phyloP scores from a whole-genome alignment of 2,329 filamentous ascomycete species.

The Colletotrichum falcatum region DNA sequence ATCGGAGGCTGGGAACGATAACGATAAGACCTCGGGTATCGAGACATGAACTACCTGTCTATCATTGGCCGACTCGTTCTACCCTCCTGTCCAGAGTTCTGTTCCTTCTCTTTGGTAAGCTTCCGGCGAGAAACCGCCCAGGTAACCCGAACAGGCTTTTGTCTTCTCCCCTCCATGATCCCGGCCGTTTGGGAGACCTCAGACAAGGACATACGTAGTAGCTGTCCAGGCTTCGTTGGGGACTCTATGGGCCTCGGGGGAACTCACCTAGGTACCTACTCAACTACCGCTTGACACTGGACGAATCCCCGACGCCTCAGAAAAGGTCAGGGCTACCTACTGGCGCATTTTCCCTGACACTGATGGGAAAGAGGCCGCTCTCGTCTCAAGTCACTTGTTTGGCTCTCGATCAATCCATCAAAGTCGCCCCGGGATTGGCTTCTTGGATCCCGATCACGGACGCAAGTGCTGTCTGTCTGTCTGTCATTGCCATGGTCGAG shows the following conservation, averaged over 20 bases:
- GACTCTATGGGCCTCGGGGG: background rate
- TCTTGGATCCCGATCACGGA: background rate
- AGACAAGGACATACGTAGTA: background rate
- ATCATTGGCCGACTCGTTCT: background rate
- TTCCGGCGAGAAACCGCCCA: conserved; percentile 2
- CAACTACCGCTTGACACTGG: background rate
- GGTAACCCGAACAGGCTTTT: conserved; percentile 21
- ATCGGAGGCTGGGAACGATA: background rate
- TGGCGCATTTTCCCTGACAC: background rate
- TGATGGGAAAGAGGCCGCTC: background rate
- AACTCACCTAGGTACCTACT: background rate
- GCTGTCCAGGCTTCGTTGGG: background rate
- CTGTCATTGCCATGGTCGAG: background rate
- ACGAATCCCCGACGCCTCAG: conserved; percentile 22
- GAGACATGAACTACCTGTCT: too few relatives aligned
- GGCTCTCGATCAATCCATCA: background rate
- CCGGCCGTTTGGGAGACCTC: background rate
- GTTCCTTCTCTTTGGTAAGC: background rate
- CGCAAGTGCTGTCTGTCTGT: background rate
- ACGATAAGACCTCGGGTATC: background rate
- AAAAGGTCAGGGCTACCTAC: conserved; percentile 7
- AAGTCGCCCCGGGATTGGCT: background rate
- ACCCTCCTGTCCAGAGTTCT: too few relatives aligned
- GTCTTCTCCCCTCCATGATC: conserved; percentile 6
- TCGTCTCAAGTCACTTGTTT: conserved; percentile 15